phyloP scores from a whole-genome alignment of 2,329 filamentous ascomycete species.

The Colletotrichum sp. region DNA sequence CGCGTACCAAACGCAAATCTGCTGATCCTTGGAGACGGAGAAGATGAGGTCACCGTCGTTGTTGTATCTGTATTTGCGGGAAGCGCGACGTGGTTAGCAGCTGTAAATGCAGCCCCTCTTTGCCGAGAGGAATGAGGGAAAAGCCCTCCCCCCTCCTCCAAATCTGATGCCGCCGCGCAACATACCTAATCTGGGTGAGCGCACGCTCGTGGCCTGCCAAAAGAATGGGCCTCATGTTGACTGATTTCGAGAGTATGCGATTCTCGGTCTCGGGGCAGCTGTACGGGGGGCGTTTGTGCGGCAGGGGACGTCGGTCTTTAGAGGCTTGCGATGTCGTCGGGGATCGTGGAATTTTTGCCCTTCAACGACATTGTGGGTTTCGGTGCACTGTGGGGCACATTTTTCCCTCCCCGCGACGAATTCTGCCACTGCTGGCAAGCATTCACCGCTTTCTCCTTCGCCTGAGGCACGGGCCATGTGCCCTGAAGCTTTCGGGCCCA shows the following conservation, averaged over 20 bases:
- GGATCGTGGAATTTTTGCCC: slow-evolving; percentile 24
- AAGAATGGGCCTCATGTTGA: slow-evolving; percentile 94
- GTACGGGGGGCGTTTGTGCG: slow-evolving; percentile 14
- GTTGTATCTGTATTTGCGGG: slow-evolving; percentile 69
- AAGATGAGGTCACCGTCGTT: slow-evolving; percentile 96
- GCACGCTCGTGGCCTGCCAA: slow-evolving; percentile 96
- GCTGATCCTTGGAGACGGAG: slow-evolving; percentile 94
- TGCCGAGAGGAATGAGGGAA: not conserved
- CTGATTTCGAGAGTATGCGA: slow-evolving; percentile 20
- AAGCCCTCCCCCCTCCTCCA: slow-evolving; percentile 10
- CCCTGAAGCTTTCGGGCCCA: not conserved
- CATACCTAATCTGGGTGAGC: slow-evolving; percentile 90
- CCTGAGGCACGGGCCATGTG: slow-evolving; percentile 7
- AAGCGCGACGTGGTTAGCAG: slow-evolving; percentile 6
- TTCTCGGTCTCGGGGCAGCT: slow-evolving; percentile 19
- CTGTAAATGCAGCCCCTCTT: not conserved
- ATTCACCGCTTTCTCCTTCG: slow-evolving; percentile 17
- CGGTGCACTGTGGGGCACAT: slow-evolving; percentile 21
- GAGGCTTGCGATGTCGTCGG: slow-evolving; percentile 20
- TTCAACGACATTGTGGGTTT: slow-evolving; percentile 24
- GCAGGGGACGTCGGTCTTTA: slow-evolving; percentile 24
- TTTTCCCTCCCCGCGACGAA: slow-evolving; percentile 19
- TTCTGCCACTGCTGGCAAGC: slow-evolving; percentile 16
- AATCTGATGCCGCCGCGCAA: slow-evolving; percentile 12
- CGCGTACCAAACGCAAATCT: slow-evolving; percentile 95